Evolutionary conservation across 805 yeast genomes (phyloP).

Genomic region (Candida vartiovaarae): DNA sequence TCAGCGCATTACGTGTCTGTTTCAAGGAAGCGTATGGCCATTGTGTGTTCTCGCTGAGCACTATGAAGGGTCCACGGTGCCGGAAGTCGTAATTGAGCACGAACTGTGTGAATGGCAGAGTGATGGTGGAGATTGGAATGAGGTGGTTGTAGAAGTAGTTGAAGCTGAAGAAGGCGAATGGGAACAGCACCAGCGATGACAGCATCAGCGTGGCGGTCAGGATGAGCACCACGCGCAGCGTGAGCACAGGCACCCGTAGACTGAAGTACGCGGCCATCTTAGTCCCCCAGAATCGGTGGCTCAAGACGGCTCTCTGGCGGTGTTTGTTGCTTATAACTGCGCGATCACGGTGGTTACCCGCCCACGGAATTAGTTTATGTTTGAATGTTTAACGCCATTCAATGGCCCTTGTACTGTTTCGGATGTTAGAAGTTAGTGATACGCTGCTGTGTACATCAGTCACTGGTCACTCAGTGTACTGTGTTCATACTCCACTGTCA

Average conservation of each 20-base stretch:
- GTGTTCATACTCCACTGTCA: too few species aligned
- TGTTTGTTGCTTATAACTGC: too few species aligned
- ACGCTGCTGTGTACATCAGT: too few species aligned
- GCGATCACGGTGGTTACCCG: too few species aligned
- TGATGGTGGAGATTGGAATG: conserved; percentile 19
- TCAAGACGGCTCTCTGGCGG: too few species aligned
- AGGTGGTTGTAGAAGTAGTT: conserved; percentile 21
- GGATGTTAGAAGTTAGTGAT: too few species aligned
- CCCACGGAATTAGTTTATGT: too few species aligned
- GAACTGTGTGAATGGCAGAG: conserved; percentile 14
- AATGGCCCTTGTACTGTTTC: too few species aligned
- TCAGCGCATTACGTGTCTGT: neutral
- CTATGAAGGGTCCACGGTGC: conserved; percentile 15
- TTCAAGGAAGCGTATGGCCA: neutral
- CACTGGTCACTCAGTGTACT: too few species aligned
- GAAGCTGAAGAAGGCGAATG: conserved; percentile 18
- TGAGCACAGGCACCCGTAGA: conserved; percentile 17
- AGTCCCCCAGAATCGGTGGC: too few species aligned
- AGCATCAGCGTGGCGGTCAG: conserved; percentile 7
- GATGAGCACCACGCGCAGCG: conserved; percentile 17
- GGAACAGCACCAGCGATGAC: conserved; percentile 14
- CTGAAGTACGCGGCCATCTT: too few species aligned
- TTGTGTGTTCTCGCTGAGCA: conserved; percentile 10
- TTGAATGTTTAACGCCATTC: too few species aligned
- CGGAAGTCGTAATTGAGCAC: conserved; percentile 19